These are phyloP conservation scores for Sonneratia alba DNA, from an alignment of 345 rosid genomes.

Conservation along the genomic window DNA sequence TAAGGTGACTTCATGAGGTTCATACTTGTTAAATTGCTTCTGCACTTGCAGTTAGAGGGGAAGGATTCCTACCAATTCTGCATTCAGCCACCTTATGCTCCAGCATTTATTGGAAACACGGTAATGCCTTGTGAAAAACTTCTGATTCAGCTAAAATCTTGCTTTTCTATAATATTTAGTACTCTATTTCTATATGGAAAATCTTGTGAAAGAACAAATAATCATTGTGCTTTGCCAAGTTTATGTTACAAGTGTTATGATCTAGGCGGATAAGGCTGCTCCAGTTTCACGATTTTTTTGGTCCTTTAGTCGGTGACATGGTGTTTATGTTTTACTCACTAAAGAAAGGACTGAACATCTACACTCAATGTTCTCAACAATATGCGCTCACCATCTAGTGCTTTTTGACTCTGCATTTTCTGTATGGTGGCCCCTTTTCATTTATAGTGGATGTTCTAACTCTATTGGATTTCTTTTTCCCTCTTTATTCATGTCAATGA, in stretches of 20 bases:
- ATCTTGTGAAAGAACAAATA: not conserved
- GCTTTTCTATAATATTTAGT: not conserved
- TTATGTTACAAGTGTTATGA: not conserved
- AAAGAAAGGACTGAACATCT: not conserved
- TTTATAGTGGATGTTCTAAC: not conserved
- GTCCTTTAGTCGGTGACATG: no score
- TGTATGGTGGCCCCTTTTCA: not conserved
- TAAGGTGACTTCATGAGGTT: not conserved
- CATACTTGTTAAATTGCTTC: not conserved
- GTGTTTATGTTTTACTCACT: not conserved
- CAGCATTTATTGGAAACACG: conserved; percentile 93
- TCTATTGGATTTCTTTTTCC: not conserved
- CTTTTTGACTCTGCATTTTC: not conserved
- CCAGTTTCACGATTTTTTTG: not conserved
- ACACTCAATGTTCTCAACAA: not conserved
- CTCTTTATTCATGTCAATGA: not conserved
- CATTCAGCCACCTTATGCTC: conserved; percentile 80
- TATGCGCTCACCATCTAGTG: not conserved
- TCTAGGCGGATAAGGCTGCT: not conserved
- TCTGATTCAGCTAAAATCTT: not conserved
- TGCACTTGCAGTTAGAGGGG: conserved; percentile 54
- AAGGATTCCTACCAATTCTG: conserved; percentile 78
- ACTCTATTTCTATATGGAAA: not conserved
- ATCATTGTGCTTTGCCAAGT: not conserved
- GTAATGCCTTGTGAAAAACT: conserved; percentile 21